A percentile compares a stretch with the other conserved stretches of the same genome.
phyloP scores from a whole-genome alignment of 768 basidiomycete genomes.

The Kwoniella dejecticola region DNA sequence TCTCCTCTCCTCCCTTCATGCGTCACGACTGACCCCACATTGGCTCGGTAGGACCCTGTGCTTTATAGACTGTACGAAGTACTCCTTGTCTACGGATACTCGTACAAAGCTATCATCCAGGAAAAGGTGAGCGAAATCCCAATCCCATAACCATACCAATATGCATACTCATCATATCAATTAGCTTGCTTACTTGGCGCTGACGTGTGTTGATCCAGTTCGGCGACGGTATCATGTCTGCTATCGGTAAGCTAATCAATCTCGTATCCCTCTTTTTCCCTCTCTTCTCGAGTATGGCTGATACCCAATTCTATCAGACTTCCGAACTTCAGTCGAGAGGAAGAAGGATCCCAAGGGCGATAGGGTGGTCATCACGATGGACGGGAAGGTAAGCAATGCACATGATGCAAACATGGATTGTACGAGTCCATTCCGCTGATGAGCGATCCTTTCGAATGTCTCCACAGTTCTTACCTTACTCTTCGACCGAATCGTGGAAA shows the following conservation, averaged over 20 bases:
- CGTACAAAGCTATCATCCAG: constrained; percentile 51
- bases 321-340: constrained; percentile 42
- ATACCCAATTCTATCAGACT: constrained; percentile 31
- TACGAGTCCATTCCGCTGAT: no score
- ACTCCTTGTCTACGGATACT: constrained; percentile 49
- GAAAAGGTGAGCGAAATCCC: constrained; percentile 37
- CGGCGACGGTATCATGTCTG: constrained; percentile 54
- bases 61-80: constrained; percentile 52
- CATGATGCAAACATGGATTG: no score
- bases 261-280: neutral
- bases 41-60: constrained; percentile 42
- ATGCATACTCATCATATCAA: neutral
- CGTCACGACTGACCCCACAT: no score
- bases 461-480: constrained; percentile 26
- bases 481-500: constrained; percentile 15
- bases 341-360: constrained; percentile 51
- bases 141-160: neutral
- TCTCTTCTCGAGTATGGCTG: neutral
- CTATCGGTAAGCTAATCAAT: constrained; percentile 32
- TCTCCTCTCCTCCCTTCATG: neutral
- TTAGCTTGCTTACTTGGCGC: no score
- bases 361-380: constrained; percentile 50
- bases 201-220: constrained; percentile 34
- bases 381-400: constrained; percentile 43
- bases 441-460: no score